These are phyloP conservation scores for Diaporthe ampelina DNA, from an alignment of 2,329 filamentous ascomycete genomes.

Conservation along the genomic window DNA sequence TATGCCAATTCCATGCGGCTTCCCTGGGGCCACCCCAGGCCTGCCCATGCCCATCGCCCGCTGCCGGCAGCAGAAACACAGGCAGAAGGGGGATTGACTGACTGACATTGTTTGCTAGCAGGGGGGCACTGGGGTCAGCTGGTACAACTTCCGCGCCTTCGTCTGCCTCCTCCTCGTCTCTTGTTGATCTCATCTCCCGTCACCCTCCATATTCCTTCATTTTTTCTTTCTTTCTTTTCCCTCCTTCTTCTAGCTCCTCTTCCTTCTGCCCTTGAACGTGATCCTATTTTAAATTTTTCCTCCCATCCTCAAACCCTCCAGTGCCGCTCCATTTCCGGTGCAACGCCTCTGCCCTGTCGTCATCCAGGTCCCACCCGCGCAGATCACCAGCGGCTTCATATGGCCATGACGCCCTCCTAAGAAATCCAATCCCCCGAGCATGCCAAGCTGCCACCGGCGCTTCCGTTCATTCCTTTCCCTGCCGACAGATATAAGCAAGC, in stretches of 20 bases:
- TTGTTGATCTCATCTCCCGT: slow-evolving; percentile 26
- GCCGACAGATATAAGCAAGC: slow-evolving; percentile 9
- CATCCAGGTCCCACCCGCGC: slow-evolving; percentile 36
- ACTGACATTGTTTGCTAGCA: slow-evolving; percentile 31
- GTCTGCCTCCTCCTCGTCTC: neutral
- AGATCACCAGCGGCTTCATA: slow-evolving; percentile 15
- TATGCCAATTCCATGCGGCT: slow-evolving; percentile 11
- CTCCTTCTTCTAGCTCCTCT: neutral
- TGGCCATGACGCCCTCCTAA: slow-evolving; percentile 34
- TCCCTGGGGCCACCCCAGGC: slow-evolving; percentile 12
- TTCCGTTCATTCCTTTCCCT: slow-evolving; percentile 13
- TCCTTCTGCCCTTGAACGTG: neutral
- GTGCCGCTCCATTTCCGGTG: neutral
- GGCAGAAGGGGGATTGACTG: neutral
- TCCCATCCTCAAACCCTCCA: neutral
- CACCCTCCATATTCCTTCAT: neutral
- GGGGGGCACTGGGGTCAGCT: slow-evolving; percentile 36
- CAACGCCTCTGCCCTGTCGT: slow-evolving; percentile 24
- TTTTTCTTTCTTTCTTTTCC: neutral
- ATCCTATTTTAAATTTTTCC: neutral
- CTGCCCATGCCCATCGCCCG: slow-evolving; percentile 10
- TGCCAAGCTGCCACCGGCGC: slow-evolving; percentile 29
- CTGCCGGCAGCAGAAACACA: neutral
- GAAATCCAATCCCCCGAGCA: slow-evolving; percentile 8
- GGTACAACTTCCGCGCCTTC: slow-evolving; percentile 33